Evolutionary conservation across 371 early-diverging fungal species (phyloP), one percentile per base, ranked within the genome.

Genomic region (Chytridiales sp.): DNA sequence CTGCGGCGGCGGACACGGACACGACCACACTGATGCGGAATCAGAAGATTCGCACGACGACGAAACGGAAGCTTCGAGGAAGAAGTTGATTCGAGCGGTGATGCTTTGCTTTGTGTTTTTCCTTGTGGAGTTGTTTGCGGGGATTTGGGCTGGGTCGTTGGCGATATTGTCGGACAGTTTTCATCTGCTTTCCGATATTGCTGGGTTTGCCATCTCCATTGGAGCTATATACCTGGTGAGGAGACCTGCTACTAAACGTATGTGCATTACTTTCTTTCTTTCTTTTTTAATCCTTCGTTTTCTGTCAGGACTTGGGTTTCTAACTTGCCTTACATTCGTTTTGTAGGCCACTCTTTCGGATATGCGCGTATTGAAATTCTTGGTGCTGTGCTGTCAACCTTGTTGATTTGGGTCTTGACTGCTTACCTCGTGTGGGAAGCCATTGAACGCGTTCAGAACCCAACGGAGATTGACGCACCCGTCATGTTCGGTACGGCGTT

Each of bases 331-430:
- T 36, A 34, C 27, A 24, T 55, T 36, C 35, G 55, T 13, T 34
- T 29, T 41, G 17, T 47, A 47, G 67, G 59, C 44, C 88, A 87
- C 66, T 85, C 90, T 9, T 93, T 84, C 72, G 93, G 94, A 34
- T 93, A 86, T 63, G 85, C 92, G 51, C 83, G 94, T 35, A 87
- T 87, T 36, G 92, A 93, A 70, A 90, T 93, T 29, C 72, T 93
- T 40, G 94, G 92, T 15, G 93, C 92, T 0, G 65, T 92, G 27
- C 61, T 84, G 36, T 92, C 92, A 1, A 84, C 90, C 17, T 71
- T 89, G 36, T 77, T 90, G 26, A 92, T 93, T 47, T 93, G 93
- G 91, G 75, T 84, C 19, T 68, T 93, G 53, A 91, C 93, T 0
- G 85, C 77, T 30, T 76, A 78, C 59, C 67, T 94, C 56, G 77